phyloP scores from a whole-genome alignment of 106 monocot genomes.

The Gastrodia elata region DNA sequence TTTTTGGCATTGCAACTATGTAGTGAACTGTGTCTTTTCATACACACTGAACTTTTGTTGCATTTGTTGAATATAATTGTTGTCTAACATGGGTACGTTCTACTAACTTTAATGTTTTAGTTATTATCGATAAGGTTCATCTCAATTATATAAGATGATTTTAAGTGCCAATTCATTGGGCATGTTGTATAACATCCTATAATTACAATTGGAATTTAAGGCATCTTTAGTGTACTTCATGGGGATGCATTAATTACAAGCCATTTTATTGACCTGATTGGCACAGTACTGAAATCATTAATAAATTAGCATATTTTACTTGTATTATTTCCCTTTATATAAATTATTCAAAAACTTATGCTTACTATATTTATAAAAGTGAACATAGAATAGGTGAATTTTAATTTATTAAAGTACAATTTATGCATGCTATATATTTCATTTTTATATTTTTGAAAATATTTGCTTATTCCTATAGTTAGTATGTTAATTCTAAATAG shows the following conservation, averaged over 20 bases:
- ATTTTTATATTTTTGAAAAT: no score
- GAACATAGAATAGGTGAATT: no score
- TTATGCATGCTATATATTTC: no score
- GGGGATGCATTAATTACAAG: neutral
- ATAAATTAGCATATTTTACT: no score
- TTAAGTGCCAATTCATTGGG: neutral
- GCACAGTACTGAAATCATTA: neutral
- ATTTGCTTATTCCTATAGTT: no score
- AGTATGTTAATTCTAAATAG: no score
- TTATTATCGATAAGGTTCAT: neutral
- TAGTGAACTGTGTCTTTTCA: neutral
- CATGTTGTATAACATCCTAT: neutral
- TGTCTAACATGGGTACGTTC: neutral
- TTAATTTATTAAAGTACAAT: no score
- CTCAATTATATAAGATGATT: neutral
- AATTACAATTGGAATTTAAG: neutral
- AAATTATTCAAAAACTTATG: no score
- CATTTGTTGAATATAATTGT: neutral
- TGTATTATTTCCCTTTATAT: no score
- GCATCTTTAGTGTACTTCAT: neutral
- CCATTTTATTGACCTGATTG: neutral
- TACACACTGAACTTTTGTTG: neutral
- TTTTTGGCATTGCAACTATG: conserved; percentile 1
- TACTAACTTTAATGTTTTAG: neutral
- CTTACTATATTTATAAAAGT: no score